A percentile compares a stretch with the other conserved stretches of the same genome.
These are phyloP conservation scores for Talaromyces wortmannii DNA, from an alignment of 495 filamentous ascomycete species.

Conservation along the genomic window DNA sequence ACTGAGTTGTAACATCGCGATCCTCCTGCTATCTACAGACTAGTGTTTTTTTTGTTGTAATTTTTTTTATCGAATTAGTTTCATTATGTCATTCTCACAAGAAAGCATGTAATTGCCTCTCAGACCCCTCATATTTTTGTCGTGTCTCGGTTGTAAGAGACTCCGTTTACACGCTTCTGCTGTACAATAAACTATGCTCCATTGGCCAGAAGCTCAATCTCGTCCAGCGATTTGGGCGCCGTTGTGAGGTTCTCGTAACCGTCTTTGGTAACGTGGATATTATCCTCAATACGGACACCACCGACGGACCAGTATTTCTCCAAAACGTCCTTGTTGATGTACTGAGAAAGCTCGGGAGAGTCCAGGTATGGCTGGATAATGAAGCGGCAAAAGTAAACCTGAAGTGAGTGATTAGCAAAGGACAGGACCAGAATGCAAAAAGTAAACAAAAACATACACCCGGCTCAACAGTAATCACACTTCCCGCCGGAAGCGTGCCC, in stretches of 20 bases:
- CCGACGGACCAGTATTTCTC: constrained; percentile 86
- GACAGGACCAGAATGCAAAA: background rate
- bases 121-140: too few relatives aligned
- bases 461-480: constrained; percentile 86
- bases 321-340: constrained; percentile 66
- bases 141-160: too few relatives aligned
- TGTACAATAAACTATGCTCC: background rate
- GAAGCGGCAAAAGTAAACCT: constrained; percentile 91
- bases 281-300: constrained; percentile 71
- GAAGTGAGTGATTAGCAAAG: background rate
- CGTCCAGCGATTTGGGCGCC: constrained; percentile 62
- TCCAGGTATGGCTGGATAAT: constrained; percentile 80
- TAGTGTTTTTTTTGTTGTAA: too few relatives aligned
- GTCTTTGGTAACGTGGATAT: constrained; percentile 70
- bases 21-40: too few relatives aligned
- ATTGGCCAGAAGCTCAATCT: constrained; percentile 49
- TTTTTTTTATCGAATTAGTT: too few relatives aligned
- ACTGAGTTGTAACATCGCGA: background rate
- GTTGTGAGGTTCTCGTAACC: constrained; percentile 79
- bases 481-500: constrained; percentile 63
- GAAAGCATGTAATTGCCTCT: too few relatives aligned
- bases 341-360: constrained; percentile 59
- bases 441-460: constrained; percentile 48
- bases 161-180: background rate
- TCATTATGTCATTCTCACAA: too few relatives aligned